A percentile compares a stretch with the other conserved stretches of the same genome.
Evolutionary conservation across 2,329 filamentous ascomycete species (phyloP).

Genomic region (Aspergillus latus): DNA sequence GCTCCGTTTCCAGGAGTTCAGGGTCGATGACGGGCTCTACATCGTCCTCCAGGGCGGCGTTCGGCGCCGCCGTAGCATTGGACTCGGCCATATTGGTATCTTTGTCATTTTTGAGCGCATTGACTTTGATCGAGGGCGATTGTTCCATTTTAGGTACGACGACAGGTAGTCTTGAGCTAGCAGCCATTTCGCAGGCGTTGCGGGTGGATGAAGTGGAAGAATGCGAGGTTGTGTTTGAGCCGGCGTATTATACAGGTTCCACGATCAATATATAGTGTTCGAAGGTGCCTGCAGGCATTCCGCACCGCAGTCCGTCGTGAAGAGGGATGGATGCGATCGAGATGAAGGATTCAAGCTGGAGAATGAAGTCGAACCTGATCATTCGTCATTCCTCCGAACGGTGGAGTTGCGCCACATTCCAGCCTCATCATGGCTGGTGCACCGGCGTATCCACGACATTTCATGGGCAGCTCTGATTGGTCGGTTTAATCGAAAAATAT

Average conservation of each 20-base stretch:
- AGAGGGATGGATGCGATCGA: not conserved
- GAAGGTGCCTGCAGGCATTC: not conserved
- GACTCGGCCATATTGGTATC: not conserved
- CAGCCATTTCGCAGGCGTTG: slow-evolving; percentile 8
- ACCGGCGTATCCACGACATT: too few species aligned
- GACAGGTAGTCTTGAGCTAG: slow-evolving; percentile 11
- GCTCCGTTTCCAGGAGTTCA: slow-evolving; percentile 35
- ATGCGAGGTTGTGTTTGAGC: not conserved
- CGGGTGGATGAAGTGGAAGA: not conserved
- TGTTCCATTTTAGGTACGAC: slow-evolving; percentile 23
- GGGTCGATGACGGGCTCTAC: slow-evolving; percentile 1
- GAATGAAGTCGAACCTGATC: not conserved
- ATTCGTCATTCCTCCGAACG: not conserved
- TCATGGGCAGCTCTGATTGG: too few species aligned
- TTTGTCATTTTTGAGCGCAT: not conserved
- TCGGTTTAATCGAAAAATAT: too few species aligned
- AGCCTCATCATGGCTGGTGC: slow-evolving; percentile 2
- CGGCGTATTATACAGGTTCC: not conserved
- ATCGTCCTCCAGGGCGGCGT: not conserved
- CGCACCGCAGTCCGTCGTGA: not conserved
- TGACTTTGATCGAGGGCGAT: slow-evolving; percentile 6
- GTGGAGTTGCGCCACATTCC: not conserved
- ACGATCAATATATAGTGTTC: too few species aligned
- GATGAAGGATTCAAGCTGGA: not conserved
- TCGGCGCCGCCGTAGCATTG: not conserved